phyloP scores from a whole-genome alignment of 2,329 filamentous ascomycete species.

The Colletotrichum tamarilloi region DNA sequence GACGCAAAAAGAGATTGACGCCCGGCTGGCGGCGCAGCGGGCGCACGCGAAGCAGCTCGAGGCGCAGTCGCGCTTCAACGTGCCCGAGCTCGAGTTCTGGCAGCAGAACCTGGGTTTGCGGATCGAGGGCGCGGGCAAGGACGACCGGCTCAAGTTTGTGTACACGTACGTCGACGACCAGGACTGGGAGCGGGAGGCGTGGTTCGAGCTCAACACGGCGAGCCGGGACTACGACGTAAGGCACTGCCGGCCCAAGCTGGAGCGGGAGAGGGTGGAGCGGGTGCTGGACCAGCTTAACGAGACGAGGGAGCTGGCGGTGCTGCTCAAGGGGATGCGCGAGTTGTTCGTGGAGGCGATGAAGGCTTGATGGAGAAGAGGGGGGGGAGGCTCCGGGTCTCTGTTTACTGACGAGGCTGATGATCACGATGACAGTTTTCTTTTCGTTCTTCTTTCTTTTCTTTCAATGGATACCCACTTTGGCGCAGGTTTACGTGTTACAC shows the following conservation, averaged over 20 bases:
- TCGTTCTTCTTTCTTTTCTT: slow-evolving; percentile 6
- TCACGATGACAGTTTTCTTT: slow-evolving; percentile 9
- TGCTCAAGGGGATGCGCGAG: slow-evolving; percentile 86
- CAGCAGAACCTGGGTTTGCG: slow-evolving; percentile 87
- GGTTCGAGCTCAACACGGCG: slow-evolving; percentile 90
- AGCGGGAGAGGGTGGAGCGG: slow-evolving; percentile 80
- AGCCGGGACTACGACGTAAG: slow-evolving; percentile 87
- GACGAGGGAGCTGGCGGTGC: slow-evolving; percentile 74
- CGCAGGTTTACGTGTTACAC: not conserved
- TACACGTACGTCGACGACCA: slow-evolving; percentile 89
- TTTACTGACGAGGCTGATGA: slow-evolving; percentile 25
- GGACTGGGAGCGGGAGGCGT: slow-evolving; percentile 89
- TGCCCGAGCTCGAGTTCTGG: slow-evolving; percentile 96
- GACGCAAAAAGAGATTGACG: slow-evolving; percentile 77
- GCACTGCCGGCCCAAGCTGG: slow-evolving; percentile 84
- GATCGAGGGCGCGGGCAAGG: slow-evolving; percentile 88
- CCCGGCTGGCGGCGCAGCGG: slow-evolving; percentile 76
- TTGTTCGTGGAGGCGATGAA: slow-evolving; percentile 78
- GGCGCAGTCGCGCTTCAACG: slow-evolving; percentile 86
- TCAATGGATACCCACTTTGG: slow-evolving; percentile 28
- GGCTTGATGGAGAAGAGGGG: slow-evolving; percentile 46
- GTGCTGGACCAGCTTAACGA: slow-evolving; percentile 87
- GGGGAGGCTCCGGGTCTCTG: not conserved
- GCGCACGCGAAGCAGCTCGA: slow-evolving; percentile 81
- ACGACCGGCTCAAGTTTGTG: slow-evolving; percentile 89